Evolutionary conservation across 306 rosid species (phyloP).

Genomic region (Rubus idaeus): DNA sequence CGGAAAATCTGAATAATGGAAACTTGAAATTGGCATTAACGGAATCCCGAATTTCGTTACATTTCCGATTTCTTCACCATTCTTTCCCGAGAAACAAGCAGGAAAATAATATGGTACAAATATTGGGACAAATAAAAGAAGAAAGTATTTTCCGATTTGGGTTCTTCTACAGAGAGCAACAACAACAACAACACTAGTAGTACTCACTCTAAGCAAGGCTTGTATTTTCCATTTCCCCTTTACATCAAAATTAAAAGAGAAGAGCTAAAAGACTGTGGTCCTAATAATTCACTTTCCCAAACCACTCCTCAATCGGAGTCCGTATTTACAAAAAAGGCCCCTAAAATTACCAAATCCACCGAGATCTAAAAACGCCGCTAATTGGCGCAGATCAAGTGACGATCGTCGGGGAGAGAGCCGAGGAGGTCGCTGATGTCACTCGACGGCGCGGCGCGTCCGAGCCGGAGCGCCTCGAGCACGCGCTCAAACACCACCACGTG

Average conservation of each 20-base stretch:
- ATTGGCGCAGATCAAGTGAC: slow-evolving; percentile 12
- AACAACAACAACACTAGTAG: background rate
- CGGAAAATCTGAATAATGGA: background rate
- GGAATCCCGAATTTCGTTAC: background rate
- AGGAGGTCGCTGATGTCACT: slow-evolving; percentile 54
- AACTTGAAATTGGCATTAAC: background rate
- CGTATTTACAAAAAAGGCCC: slow-evolving; percentile 50
- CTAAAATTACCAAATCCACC: slow-evolving; percentile 29
- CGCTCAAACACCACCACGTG: slow-evolving; percentile 78
- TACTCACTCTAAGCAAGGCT: background rate
- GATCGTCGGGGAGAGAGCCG: slow-evolving; percentile 40
- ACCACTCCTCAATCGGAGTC: slow-evolving; percentile 28
- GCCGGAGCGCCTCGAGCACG: slow-evolving; percentile 66
- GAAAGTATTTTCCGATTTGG: background rate
- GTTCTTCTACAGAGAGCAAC: slow-evolving; percentile 5
- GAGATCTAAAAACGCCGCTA: slow-evolving; percentile 7
- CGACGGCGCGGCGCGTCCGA: slow-evolving; percentile 51
- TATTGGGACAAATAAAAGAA: slow-evolving; percentile 10
- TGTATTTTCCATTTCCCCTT: slow-evolving; percentile 22
- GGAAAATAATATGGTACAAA: background rate
- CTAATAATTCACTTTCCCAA: slow-evolving; percentile 20
- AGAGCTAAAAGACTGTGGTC: slow-evolving; percentile 11
- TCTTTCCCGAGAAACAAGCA: background rate
- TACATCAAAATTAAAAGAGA: slow-evolving; percentile 32
- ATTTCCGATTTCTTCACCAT: background rate